Evolutionary conservation across 176 grass and related monocot genomes (phyloP), one percentile per base, ranked within the genome.

Genomic region (Tillandsia leiboldiana): DNA sequence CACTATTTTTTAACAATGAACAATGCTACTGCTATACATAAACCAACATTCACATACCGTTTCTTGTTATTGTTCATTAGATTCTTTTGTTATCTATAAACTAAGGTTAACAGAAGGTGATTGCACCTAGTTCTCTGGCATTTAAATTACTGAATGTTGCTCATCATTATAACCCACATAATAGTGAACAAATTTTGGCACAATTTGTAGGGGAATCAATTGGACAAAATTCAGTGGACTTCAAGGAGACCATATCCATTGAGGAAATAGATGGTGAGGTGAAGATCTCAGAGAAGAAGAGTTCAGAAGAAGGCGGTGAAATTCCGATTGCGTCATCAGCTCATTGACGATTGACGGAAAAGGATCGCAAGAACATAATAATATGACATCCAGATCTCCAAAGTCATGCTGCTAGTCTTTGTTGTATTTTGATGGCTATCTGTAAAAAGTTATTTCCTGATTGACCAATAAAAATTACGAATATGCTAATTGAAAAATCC

Each of bases 181-280:
- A 20, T 69, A 22, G 24, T 24, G 24, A 24, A 24, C 24, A 24
- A 24, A 42, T 42, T 10, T 24, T 50, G 10, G 48, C 26, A n/a
- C 64, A 72, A 53, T 75, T 75, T 54, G 29, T 68, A 90, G 87
- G 67, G 50, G 56, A 83, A 83, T 83, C 70, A 56, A 49, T 75
- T 53, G 80, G 70, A 12, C 47, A 90, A 53, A 17, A 48, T 50
- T 63, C 71, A 47, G 71, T 24, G 49, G 71, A 73, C 22, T 73
- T 73, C 56, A 75, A 75, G 72, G 80, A 70, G 20, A 64, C 56
- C 26, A 33, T 63, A 53, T 71, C 47, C 14, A 50, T 64, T 20
- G 50, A 81, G 13, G 71, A 53, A 75, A 51, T 20, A 23, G 63
- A 49, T 72, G 29, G 22, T 17, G 77, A 77, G 14, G 47, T 7